These are phyloP conservation scores for Limnanthes douglasii DNA, from an alignment of 345 rosid genomes.

Conservation along the genomic window DNA sequence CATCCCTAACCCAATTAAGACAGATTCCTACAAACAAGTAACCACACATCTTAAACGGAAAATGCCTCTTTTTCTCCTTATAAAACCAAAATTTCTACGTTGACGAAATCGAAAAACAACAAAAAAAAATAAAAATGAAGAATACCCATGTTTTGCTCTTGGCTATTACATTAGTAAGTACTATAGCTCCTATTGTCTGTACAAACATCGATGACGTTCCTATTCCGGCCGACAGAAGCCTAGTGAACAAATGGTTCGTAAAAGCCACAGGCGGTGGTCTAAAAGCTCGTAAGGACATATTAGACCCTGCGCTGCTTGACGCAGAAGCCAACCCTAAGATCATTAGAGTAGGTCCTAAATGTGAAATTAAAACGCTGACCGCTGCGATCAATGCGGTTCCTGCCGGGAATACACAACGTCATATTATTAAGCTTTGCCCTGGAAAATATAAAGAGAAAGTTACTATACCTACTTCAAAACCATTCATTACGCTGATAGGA, in stretches of 20 bases:
- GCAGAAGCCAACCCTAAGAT: conserved; percentile 9
- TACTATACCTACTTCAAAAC: conserved; percentile 24
- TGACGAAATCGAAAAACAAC: too few species aligned
- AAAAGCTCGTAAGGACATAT: conserved; percentile 8
- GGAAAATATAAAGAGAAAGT: conserved; percentile 49
- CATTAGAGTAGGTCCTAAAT: conserved; percentile 7
- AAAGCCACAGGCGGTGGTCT: conserved; percentile 11
- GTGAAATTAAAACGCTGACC: conserved; percentile 18
- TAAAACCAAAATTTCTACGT: too few species aligned
- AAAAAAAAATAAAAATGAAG: conserved; percentile 7
- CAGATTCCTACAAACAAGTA: too few species aligned
- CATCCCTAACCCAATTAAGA: too few species aligned
- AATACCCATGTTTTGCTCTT: conserved; percentile 9
- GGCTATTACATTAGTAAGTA: conserved; percentile 10
- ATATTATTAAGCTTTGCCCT: conserved; percentile 27
- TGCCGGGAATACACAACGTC: conserved; percentile 25
- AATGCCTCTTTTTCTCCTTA: too few species aligned
- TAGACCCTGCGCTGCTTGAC: conserved; percentile 8
- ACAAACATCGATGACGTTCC: conserved; percentile 13
- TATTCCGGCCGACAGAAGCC: conserved; percentile 5
- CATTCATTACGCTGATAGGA: conserved; percentile 42
- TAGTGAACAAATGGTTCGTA: conserved; percentile 13
- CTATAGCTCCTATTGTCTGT: conserved; percentile 8
- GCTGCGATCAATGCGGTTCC: conserved; percentile 42
- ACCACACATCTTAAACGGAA: too few species aligned